Percentiles rank a stretch among this genome's conserved stretches.
Evolutionary conservation across 768 basidiomycete species (phyloP).

Genomic region (Albatrellus ellisii): DNA sequence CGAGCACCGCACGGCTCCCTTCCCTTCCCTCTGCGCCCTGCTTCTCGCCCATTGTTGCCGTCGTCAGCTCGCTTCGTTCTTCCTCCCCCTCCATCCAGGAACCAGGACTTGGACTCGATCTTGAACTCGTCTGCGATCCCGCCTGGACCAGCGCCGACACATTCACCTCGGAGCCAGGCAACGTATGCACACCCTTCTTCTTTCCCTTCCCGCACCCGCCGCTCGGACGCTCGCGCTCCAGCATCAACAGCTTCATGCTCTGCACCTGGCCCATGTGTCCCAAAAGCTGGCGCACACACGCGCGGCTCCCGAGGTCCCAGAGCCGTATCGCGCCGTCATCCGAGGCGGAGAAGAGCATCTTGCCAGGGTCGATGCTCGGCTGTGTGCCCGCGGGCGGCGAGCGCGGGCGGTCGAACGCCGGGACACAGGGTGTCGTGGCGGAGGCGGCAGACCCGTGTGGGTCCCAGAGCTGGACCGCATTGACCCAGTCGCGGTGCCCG

Average conservation of each 20-base stretch:
- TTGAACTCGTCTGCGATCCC: neutral
- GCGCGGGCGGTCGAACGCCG: neutral
- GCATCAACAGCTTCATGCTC: constrained; percentile 66
- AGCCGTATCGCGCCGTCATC: constrained; percentile 90
- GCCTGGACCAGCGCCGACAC: too few species aligned
- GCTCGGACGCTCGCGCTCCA: constrained; percentile 25
- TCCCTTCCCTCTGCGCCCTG: neutral
- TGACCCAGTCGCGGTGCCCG: constrained; percentile 95
- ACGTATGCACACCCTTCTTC: too few species aligned
- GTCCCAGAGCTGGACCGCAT: constrained; percentile 91
- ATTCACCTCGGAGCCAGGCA: too few species aligned
- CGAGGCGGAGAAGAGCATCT: constrained; percentile 95
- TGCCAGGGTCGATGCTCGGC: constrained; percentile 60
- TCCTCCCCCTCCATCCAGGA: too few species aligned
- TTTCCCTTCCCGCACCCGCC: too few species aligned
- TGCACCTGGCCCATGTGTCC: constrained; percentile 96
- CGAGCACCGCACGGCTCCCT: constrained; percentile 44
- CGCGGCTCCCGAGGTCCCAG: constrained; percentile 78
- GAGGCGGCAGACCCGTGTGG: constrained; percentile 19
- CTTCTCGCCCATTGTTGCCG: neutral
- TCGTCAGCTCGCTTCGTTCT: too few species aligned
- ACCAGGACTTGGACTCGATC: neutral
- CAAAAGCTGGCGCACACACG: constrained; percentile 71
- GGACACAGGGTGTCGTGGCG: neutral
- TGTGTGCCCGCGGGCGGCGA: constrained; percentile 18